Conservation (phyloP, 208 protist genomes). For the Acanthamoeba castellanii region DNA sequence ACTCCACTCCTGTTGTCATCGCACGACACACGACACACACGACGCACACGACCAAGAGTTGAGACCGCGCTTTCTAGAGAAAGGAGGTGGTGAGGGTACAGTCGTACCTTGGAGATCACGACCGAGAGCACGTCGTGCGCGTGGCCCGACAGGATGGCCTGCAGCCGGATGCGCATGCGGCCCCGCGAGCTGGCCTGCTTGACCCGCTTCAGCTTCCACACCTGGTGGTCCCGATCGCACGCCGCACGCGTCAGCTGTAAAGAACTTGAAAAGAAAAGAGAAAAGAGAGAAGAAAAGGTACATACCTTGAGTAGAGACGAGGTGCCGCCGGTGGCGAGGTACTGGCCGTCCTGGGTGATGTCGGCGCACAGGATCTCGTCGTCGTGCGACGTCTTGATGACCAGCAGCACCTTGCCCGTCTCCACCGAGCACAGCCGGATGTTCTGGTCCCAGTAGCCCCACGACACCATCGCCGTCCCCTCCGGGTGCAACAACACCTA, state of each 20-base stretch:
- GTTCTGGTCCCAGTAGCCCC: constrained; percentile 86
- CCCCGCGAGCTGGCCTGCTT: not conserved
- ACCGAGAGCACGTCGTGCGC: constrained; percentile 43
- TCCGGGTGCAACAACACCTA: constrained; percentile 94
- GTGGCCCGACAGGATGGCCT: constrained; percentile 56
- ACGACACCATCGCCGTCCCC: constrained; percentile 90
- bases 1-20: constrained; percentile 78
- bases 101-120: not conserved
- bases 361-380: constrained; percentile 70
- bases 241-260: too few relatives aligned
- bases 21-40: not conserved
- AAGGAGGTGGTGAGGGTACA: not conserved
- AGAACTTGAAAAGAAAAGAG: not conserved
- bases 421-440: constrained; percentile 82
- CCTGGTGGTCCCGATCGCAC: not conserved
- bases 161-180: constrained; percentile 65
- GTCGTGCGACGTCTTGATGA: constrained; percentile 70
- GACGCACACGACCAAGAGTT: not conserved
- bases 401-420: constrained; percentile 78
- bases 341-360: constrained; percentile 59
- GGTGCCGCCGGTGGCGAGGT: constrained; percentile 53
- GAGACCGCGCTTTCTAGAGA: too few relatives aligned
- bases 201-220: constrained; percentile 63
- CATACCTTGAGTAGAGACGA: constrained; percentile 19
- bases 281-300: not conserved